phyloP scores from a whole-genome alignment of 2,329 filamentous ascomycete species.

The Sporothrix inflata region DNA sequence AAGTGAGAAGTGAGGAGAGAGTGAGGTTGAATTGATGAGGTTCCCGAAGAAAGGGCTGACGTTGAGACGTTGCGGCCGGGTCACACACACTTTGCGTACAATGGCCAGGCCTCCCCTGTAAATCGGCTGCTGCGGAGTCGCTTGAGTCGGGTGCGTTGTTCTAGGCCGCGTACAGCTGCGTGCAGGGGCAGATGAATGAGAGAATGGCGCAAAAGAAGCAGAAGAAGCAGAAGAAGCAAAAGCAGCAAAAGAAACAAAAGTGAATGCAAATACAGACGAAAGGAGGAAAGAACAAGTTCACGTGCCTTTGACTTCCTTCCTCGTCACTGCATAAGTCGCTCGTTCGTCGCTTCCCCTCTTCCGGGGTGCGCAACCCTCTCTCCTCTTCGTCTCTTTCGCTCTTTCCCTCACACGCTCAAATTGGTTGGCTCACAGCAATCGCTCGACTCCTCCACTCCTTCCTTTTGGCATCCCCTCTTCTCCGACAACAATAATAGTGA shows the following conservation, averaged over 20 bases:
- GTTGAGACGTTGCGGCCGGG: too few relatives aligned
- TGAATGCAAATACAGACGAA: neutral
- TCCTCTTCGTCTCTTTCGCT: neutral
- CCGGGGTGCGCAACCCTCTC: neutral
- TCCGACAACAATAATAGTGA: neutral
- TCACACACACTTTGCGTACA: neutral
- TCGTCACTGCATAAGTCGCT: too few relatives aligned
- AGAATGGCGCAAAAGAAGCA: neutral
- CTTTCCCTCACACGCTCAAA: constrained; percentile 3
- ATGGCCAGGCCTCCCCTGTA: neutral
- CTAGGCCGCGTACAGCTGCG: constrained; percentile 3
- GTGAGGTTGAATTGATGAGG: neutral
- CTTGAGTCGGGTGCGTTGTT: neutral
- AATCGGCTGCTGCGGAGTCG: neutral
- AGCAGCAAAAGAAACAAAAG: neutral
- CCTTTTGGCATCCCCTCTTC: neutral
- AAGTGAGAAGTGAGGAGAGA: too few relatives aligned
- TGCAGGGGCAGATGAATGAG: neutral
- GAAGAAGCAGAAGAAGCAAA: neutral
- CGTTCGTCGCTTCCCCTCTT: neutral
- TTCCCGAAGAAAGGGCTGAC: neutral
- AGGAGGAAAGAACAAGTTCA: too few relatives aligned
- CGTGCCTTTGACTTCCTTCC: too few relatives aligned
- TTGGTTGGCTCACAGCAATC: constrained; percentile 8
- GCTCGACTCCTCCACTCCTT: neutral